These are phyloP conservation scores for Amylostereum chailletii DNA, from an alignment of 1,284 basidiomycete species.

Conservation along the genomic window DNA sequence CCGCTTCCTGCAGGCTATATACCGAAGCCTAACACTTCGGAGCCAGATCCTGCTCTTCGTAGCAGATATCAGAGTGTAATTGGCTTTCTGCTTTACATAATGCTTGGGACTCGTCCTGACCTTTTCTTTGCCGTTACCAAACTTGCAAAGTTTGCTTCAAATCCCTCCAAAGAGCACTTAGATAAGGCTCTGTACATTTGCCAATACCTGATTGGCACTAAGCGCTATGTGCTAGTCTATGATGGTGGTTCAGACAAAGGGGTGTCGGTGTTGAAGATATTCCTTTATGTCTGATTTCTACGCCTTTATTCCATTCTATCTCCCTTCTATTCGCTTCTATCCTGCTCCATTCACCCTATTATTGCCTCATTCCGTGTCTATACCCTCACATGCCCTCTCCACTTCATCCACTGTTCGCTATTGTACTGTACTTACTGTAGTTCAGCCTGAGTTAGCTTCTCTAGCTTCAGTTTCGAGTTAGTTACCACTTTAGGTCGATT, in stretches of 20 bases:
- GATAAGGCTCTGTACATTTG: conserved; percentile 14
- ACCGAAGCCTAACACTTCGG: conserved; percentile 2
- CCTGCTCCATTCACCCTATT: too few species aligned
- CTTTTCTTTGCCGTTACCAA: conserved; percentile 12
- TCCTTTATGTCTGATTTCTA: too few species aligned
- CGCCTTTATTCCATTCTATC: too few species aligned
- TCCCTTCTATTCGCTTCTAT: too few species aligned
- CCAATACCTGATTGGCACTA: conserved; percentile 17
- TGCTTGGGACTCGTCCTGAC: conserved; percentile 24
- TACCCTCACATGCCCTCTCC: too few species aligned
- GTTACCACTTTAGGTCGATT: too few species aligned
- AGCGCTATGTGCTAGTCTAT: conserved; percentile 15
- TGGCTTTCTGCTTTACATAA: conserved; percentile 22
- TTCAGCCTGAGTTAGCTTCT: too few species aligned
- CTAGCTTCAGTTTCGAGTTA: too few species aligned
- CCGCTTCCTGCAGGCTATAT: conserved; percentile 10
- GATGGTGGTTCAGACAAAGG: conserved; percentile 11
- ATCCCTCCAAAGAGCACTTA: conserved; percentile 13
- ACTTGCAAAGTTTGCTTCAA: conserved; percentile 4
- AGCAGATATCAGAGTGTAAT: conserved; percentile 18
- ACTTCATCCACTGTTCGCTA: too few species aligned
- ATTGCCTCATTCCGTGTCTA: too few species aligned
- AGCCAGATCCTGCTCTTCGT: conserved; percentile 6
- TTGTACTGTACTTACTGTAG: too few species aligned
- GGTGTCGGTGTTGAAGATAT: background rate